phyloP scores from a whole-genome alignment of 2,329 filamentous ascomycete genomes.

The Monascus ruber region DNA sequence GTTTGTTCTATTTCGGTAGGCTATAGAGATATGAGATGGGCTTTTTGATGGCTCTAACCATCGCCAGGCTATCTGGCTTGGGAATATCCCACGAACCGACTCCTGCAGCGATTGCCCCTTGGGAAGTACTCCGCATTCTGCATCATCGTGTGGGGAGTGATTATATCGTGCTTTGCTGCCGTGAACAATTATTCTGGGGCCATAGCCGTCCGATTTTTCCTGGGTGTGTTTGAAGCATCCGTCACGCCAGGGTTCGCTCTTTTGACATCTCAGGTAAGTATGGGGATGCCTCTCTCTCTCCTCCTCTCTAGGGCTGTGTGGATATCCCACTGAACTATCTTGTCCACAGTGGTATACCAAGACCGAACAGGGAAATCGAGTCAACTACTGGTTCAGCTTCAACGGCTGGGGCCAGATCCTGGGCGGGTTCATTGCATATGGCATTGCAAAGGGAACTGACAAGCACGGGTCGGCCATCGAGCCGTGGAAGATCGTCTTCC shows the following conservation, averaged over 20 bases:
- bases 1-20: conserved; percentile 40
- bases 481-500: conserved; percentile 55
- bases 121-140: conserved; percentile 57
- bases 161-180: conserved; percentile 52
- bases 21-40: neutral
- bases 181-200: conserved; percentile 50
- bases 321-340: neutral
- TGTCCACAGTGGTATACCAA: conserved; percentile 57
- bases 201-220: conserved; percentile 54
- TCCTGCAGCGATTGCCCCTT: conserved; percentile 53
- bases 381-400: conserved; percentile 58
- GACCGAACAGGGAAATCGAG: conserved; percentile 52
- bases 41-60: conserved; percentile 1
- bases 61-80: conserved; percentile 39
- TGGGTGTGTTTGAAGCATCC: conserved; percentile 57
- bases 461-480: conserved; percentile 47
- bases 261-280: conserved; percentile 45
- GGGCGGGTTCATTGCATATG: conserved; percentile 52
- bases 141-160: conserved; percentile 52
- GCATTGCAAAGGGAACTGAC: conserved; percentile 46
- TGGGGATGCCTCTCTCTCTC: neutral
- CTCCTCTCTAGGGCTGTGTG: too few species aligned
- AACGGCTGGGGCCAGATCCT: conserved; percentile 55
- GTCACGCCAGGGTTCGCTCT: conserved; percentile 59
- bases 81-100: conserved; percentile 55